Percentiles rank a stretch among this genome's conserved stretches.
phyloP scores from a whole-genome alignment of 192 early-diverging fungal genomes.

The Backusella morwellensis region DNA sequence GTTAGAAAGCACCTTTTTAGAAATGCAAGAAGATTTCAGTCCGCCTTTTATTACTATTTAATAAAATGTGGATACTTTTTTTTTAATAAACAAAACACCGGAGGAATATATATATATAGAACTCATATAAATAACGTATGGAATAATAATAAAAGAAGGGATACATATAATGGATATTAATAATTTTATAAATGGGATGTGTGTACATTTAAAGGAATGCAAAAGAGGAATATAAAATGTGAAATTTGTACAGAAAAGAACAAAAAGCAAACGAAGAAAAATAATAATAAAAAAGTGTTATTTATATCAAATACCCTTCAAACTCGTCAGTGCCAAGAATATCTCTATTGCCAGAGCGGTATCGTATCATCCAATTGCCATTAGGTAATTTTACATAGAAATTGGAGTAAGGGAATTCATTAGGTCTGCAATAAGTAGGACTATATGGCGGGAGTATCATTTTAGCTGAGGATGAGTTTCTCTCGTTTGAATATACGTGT shows the following conservation, averaged over 20 bases:
- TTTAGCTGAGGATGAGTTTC: background rate
- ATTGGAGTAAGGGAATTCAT: constrained; percentile 38
- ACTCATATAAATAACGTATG: constrained; percentile 10
- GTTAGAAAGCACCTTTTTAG: background rate
- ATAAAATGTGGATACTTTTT: background rate
- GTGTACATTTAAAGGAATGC: constrained; percentile 7
- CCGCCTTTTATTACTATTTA: background rate
- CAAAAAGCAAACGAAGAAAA: constrained; percentile 3
- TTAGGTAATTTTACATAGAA: constrained; percentile 35
- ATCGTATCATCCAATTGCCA: constrained; percentile 40
- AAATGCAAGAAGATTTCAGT: background rate
- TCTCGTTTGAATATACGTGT: background rate
- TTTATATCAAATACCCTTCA: constrained; percentile 35
- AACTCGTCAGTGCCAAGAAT: constrained; percentile 37
- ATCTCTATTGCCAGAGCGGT: constrained; percentile 30
- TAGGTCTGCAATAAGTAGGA: constrained; percentile 27
- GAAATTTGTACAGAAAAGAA: constrained; percentile 1
- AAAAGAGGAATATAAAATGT: background rate
- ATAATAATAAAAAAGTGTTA: background rate
- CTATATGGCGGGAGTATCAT: constrained; percentile 27
- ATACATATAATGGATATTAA: constrained; percentile 5
- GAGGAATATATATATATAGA: background rate
- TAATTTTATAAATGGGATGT: background rate
- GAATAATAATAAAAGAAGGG: constrained; percentile 4
- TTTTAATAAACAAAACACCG: background rate